Percentiles rank a stretch among this genome's conserved stretches.
Evolutionary conservation across 139 green algal species (phyloP).

Genomic region (Micractinium sp.): DNA sequence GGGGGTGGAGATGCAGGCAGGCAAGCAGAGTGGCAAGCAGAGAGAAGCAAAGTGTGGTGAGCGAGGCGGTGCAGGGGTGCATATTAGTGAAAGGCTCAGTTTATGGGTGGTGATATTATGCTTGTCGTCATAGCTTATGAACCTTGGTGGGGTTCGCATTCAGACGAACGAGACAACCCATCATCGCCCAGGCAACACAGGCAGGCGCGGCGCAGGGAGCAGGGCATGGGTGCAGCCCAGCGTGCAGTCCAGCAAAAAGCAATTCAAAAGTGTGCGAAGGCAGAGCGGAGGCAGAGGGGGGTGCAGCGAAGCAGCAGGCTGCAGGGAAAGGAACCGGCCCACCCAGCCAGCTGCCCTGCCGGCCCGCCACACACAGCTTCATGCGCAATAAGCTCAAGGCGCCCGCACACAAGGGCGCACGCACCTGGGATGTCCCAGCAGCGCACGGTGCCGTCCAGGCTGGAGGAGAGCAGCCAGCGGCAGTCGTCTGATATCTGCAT

Average conservation of each 20-base stretch:
- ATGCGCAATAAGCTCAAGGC: neutral
- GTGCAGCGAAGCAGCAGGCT: neutral
- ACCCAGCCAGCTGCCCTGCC: neutral
- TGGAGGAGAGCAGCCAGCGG: slow-evolving; percentile 88
- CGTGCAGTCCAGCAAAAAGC: no score
- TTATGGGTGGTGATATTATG: slow-evolving; percentile 60
- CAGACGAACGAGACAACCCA: slow-evolving; percentile 58
- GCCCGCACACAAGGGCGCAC: neutral
- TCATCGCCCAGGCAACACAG: slow-evolving; percentile 26
- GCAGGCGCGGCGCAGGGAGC: neutral
- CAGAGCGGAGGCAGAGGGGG: neutral
- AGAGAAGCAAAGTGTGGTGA: neutral
- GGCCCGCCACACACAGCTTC: neutral
- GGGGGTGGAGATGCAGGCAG: no score
- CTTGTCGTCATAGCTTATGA: slow-evolving; percentile 52
- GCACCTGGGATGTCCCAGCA: slow-evolving; percentile 91
- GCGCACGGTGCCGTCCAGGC: slow-evolving; percentile 88
- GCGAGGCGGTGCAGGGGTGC: neutral
- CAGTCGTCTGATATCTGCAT: slow-evolving; percentile 79
- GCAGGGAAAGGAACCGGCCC: neutral
- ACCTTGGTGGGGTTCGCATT: slow-evolving; percentile 47
- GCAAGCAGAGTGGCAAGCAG: neutral
- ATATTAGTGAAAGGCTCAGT: slow-evolving; percentile 32
- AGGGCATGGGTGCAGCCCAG: no score
- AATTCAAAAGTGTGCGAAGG: no score